Conservation (phyloP, 768 basidiomycete genomes). For the Lactarius sanguifluus region DNA sequence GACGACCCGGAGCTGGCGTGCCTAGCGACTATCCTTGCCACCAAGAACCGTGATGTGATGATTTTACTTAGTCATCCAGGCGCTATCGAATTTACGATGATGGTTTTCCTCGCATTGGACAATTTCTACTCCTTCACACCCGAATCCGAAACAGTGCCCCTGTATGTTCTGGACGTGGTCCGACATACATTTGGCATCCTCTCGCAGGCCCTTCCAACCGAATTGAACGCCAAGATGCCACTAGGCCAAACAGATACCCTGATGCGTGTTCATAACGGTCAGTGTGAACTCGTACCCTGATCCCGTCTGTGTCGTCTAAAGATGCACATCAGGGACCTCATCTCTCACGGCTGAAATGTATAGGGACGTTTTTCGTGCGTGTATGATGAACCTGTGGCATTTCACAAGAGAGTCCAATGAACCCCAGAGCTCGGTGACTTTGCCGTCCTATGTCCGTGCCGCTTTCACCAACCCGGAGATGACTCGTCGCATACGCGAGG, state of each 20-base stretch:
- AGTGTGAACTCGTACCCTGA: not conserved
- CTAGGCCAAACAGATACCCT: not conserved
- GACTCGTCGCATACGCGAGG: not conserved
- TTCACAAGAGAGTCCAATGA: not conserved
- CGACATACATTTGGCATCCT: not conserved
- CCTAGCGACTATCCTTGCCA: not conserved
- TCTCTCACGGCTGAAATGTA: not conserved
- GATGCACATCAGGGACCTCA: not conserved
- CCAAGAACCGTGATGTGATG: not conserved
- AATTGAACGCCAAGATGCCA: not conserved
- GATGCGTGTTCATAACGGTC: not conserved
- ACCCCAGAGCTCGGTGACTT: too few species aligned
- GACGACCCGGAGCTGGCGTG: not conserved
- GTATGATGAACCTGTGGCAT: constrained; percentile 6
- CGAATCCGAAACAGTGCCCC: too few species aligned
- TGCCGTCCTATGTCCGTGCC: not conserved
- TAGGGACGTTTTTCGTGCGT: not conserved
- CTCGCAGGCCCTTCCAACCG: not conserved
- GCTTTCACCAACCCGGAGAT: not conserved
- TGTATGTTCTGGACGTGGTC: not conserved
- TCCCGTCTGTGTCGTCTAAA: not conserved
- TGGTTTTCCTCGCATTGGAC: not conserved
- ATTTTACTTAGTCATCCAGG: not conserved
- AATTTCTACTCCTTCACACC: too few species aligned
- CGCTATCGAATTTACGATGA: not conserved